These are phyloP conservation scores for Euphorbia corollata DNA, from an alignment of 441 rosid genomes.

Conservation along the genomic window DNA sequence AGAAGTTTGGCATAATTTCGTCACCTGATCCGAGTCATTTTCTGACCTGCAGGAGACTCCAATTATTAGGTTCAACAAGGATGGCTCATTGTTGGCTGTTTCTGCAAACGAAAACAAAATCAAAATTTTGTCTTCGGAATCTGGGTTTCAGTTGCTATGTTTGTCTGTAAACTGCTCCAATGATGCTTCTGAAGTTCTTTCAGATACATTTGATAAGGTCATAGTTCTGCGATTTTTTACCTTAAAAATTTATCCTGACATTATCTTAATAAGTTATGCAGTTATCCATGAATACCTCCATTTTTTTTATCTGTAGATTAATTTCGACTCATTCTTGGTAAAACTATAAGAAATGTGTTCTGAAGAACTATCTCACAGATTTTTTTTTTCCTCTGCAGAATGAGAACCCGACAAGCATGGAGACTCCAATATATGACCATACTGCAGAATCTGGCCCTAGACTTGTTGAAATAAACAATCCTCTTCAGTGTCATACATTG, in stretches of 20 bases:
- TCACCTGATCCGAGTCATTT: slow-evolving; percentile 13
- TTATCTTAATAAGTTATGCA: slow-evolving; percentile 15
- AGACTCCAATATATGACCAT: slow-evolving; percentile 22
- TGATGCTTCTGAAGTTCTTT: slow-evolving; percentile 34
- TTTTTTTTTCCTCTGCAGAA: slow-evolving; percentile 21
- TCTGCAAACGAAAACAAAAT: slow-evolving; percentile 52
- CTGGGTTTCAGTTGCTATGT: slow-evolving; percentile 35
- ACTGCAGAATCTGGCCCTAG: slow-evolving; percentile 21
- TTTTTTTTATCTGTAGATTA: neutral
- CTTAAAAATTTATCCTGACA: slow-evolving; percentile 10
- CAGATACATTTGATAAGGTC: slow-evolving; percentile 31
- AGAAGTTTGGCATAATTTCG: neutral
- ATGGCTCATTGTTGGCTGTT: slow-evolving; percentile 61
- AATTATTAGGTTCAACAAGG: slow-evolving; percentile 61
- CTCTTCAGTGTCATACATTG: slow-evolving; percentile 37
- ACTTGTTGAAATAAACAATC: slow-evolving; percentile 31
- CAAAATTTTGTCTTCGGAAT: slow-evolving; percentile 52
- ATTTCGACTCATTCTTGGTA: slow-evolving; percentile 2
- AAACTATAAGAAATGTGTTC: neutral
- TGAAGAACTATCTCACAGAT: neutral
- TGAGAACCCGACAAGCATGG: slow-evolving; percentile 19
- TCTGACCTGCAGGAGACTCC: slow-evolving; percentile 49
- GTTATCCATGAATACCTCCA: slow-evolving; percentile 9
- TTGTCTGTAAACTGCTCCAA: slow-evolving; percentile 17
- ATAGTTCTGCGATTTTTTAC: neutral